These are phyloP conservation scores for Clarireedia monteithiana DNA, from an alignment of 2,329 filamentous ascomycete species.

Conservation along the genomic window DNA sequence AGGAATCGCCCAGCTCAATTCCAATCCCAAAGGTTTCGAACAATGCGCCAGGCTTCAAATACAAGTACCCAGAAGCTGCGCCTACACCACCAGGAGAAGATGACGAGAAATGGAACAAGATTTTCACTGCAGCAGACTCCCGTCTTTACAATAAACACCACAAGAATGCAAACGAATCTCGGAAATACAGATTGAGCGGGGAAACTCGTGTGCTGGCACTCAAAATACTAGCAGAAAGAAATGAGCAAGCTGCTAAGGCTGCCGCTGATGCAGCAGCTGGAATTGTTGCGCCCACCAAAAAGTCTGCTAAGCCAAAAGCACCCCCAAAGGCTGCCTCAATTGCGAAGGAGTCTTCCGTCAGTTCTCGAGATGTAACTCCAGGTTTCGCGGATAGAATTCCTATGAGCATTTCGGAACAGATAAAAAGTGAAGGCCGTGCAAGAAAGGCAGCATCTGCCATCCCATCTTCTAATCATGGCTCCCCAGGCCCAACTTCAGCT, in stretches of 20 bases:
- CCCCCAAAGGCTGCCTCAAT: slow-evolving; percentile 13
- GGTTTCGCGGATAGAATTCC: slow-evolving; percentile 12
- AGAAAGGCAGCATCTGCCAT: slow-evolving; percentile 19
- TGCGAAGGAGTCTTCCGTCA: slow-evolving; percentile 17
- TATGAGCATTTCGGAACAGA: slow-evolving; percentile 26
- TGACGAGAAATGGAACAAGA: slow-evolving; percentile 26
- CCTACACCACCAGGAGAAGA: slow-evolving; percentile 26
- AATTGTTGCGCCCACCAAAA: background rate
- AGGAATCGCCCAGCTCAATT: background rate
- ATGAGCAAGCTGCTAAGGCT: slow-evolving; percentile 17
- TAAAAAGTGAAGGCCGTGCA: slow-evolving; percentile 25
- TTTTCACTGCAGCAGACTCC: slow-evolving; percentile 28
- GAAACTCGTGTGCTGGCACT: slow-evolving; percentile 22
- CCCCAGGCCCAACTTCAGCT: slow-evolving; percentile 17
- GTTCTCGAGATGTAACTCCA: slow-evolving; percentile 21
- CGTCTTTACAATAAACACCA: slow-evolving; percentile 26
- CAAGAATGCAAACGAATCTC: slow-evolving; percentile 22
- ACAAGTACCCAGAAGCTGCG: slow-evolving; percentile 27
- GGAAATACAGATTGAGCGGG: slow-evolving; percentile 19
- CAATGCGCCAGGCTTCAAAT: slow-evolving; percentile 24
- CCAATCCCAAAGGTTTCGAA: slow-evolving; percentile 4
- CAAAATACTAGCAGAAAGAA: slow-evolving; percentile 22
- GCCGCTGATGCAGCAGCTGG: slow-evolving; percentile 5
- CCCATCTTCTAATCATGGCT: slow-evolving; percentile 22
- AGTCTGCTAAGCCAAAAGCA: slow-evolving; percentile 10